Evolutionary conservation across 345 rosid species (phyloP).

Genomic region (Lepidium sativum): DNA sequence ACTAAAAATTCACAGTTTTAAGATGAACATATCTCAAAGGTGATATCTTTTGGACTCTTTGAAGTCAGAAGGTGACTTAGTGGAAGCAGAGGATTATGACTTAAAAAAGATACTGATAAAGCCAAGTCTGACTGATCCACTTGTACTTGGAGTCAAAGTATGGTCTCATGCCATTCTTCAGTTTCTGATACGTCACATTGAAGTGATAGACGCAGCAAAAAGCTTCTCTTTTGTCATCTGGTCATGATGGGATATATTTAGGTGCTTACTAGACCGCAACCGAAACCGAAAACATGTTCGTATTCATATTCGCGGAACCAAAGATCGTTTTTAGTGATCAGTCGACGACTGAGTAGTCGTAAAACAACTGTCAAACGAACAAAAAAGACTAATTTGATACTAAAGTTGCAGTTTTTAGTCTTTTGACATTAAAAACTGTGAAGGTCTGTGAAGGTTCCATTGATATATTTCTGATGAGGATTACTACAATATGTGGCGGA

Average conservation of each 20-base stretch:
- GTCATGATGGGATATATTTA: no score
- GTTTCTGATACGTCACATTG: slow-evolving; percentile 69
- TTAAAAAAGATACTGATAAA: slow-evolving; percentile 82
- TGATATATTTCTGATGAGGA: not conserved
- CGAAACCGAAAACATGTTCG: no score
- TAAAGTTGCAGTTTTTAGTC: not conserved
- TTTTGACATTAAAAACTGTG: no score
- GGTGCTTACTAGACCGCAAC: no score
- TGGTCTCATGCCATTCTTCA: slow-evolving; percentile 89
- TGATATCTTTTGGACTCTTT: no score
- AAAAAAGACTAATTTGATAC: not conserved
- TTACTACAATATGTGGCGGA: not conserved
- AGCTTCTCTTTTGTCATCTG: slow-evolving; percentile 35
- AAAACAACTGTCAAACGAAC: no score
- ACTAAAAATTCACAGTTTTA: no score
- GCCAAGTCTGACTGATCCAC: no score
- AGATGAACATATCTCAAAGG: not conserved
- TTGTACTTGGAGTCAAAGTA: slow-evolving; percentile 49
- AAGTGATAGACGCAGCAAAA: slow-evolving; percentile 46
- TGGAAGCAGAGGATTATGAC: slow-evolving; percentile 74
- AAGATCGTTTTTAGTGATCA: no score
- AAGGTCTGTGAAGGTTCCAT: not conserved
- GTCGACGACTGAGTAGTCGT: no score
- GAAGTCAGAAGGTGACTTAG: slow-evolving; percentile 52
- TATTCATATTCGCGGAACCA: no score